phyloP scores from a whole-genome alignment of 2,329 filamentous ascomycete genomes.

The Harringtonia lauricola region DNA sequence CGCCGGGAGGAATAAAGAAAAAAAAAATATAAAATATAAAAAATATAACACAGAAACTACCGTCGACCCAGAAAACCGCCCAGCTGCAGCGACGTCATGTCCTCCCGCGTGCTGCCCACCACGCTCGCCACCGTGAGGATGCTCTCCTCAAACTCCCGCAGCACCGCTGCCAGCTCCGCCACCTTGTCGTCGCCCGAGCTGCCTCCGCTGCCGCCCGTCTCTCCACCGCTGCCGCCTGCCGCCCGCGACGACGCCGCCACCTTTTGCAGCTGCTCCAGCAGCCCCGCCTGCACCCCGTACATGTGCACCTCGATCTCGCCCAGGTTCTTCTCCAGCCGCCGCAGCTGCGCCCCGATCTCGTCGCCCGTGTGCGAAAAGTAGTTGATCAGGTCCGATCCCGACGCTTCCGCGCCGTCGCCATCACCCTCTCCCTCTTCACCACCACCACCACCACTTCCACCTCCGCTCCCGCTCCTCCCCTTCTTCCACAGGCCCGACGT shows the following conservation, averaged over 20 bases:
- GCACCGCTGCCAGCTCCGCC: conserved; percentile 43
- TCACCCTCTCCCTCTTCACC: conserved; percentile 21
- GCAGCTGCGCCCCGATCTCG: conserved; percentile 47
- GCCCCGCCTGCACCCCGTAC: conserved; percentile 48
- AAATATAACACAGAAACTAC: not conserved
- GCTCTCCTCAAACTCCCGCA: conserved; percentile 54
- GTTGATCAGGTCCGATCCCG: conserved; percentile 46
- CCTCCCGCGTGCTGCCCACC: conserved; percentile 48
- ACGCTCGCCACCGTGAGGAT: conserved; percentile 52
- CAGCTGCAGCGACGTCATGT: conserved; percentile 45
- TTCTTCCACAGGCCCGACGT: conserved; percentile 28
- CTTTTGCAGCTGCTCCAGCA: conserved; percentile 49
- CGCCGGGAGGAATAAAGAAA: not conserved
- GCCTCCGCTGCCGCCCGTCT: conserved; percentile 19
- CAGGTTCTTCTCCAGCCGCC: conserved; percentile 45
- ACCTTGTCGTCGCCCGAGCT: conserved; percentile 32
- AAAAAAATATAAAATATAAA: not conserved
- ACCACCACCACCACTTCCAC: conserved; percentile 21
- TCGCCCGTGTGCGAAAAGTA: conserved; percentile 53
- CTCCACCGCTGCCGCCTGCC: conserved; percentile 21
- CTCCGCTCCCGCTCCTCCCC: conserved; percentile 15
- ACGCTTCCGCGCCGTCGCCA: conserved; percentile 18
- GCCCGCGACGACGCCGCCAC: conserved; percentile 16
- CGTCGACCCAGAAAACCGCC: conserved; percentile 31
- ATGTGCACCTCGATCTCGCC: conserved; percentile 56